Base-by-base conservation (phyloP, 768 basidiomycete species). In the Tylopilus sp. region DNA sequence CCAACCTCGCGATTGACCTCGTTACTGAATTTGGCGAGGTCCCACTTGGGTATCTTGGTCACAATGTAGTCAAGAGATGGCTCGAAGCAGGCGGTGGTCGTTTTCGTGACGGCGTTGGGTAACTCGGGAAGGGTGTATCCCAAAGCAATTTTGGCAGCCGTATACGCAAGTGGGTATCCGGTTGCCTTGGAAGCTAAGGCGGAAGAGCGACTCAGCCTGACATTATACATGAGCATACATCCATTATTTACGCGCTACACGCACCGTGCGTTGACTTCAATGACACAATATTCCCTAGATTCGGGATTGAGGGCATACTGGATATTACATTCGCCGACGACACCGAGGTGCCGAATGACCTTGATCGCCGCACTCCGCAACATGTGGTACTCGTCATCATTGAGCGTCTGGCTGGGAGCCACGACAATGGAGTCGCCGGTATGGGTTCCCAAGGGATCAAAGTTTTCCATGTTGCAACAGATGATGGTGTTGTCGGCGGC, bases 381-480 rank as follows among this genome's bases (percentile, higher is more conserved):
- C 97, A 98, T 98, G 74, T 99, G 95, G 72, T 98, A 99, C 65
- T 98, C 94, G 66, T 94, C 91, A 61, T 98, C 97, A 26, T 95
- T 91, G 18, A 99, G 74, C 0, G 97, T 98, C 71, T 99, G 97
- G 4, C 95, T 98, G 1, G 97, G 97, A 3, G 97, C 97, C 39
- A 98, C 94, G 63, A 99, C 97, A 66, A 99, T 99, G 12, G 97
- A 98, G 70, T 98, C 97, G 59, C 97, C 97, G 18, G 97, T 99
- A 69, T 99, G 97, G 21, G 92, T 98, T 57, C 97, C 97, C 53
- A 98, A 87, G 33, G 97, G 97, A 66, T 99, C 97, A 59, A 99
- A 99, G 74, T 99, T 98, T 74, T 98, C 92, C 92, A 95, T 95
- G 71, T 95, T 95, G 73, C 95, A 98, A 75, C 95, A 98, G 62